Base-by-base conservation (phyloP, 2,329 filamentous ascomycete species). In the Capronia epimyces region DNA sequence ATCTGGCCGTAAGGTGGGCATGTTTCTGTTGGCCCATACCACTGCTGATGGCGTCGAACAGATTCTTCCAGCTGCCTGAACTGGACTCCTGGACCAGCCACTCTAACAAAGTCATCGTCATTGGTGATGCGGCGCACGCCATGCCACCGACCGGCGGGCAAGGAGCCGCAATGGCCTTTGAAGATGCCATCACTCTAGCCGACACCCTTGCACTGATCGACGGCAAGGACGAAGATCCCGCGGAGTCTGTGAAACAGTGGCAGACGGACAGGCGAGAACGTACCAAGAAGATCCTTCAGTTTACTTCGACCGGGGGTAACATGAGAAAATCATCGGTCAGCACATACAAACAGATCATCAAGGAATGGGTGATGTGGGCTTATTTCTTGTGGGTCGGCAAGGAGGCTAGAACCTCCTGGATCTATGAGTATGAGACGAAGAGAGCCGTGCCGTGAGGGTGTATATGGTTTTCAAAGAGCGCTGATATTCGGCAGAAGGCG, bases 251-350 rank as follows among this genome's bases (percentile, higher is more conserved):
- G n/a, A 25, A 3, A 15, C 34, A 34, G 12, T 81, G 78, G 79
- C 72, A 79, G 57, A 50, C 60, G 0, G 71, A 72, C 10, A 65
- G 78, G 7, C 73, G 78, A 59, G 67, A 66, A 8, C 67, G 77
- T 2, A 63, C 80, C 1, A 71, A 75, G 22, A 69, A 64, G 44
- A 66, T 80, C 1, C 61, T 78, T 21, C 68, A 69, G 22, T 61
- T 81, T 24, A 80, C 74, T 8, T 44, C 55, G 20, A 50, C 36
- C 25, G 46, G 46, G 24, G 55, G 49, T 13, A 52, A 55, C 15
- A 46, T 53, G 31, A 41, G 55, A 10, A 55, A 50, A 32, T 25
- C 43, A 2, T 53, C 46, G 18, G 12, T 40, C 20, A 52, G 49
- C 41, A 53, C 44, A 7, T 43, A 53, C n/a, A 43, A 34, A 10